Base-by-base conservation (phyloP, 371 early-diverging fungal species). In the Circinella minor region DNA sequence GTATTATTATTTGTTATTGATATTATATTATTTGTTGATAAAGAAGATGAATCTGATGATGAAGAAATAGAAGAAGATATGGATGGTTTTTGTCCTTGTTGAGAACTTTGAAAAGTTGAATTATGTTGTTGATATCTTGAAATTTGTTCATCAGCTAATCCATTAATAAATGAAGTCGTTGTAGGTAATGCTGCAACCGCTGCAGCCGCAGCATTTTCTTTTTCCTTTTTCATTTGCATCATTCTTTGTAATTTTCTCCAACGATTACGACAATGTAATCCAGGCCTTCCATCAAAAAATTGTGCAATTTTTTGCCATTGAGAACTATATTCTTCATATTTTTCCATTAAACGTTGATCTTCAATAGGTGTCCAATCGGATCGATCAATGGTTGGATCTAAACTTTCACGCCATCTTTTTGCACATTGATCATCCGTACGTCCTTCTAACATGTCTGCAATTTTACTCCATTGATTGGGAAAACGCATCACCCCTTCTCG, bases 341-440 rank as follows among this genome's bases (percentile, higher is more conserved):
- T 89, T 36, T 87, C 81, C 74, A 87, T 77, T 37, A 96, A 73
- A 4, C 88, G 67, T 3, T 71, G 74, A 74, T 95, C 96, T 61
- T 96, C 96, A 34, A 86, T 87, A 2, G 83, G 71, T 8, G 91
- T 89, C 96, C 96, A 96, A 37, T 87, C 88, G 6, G 90, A 88
- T 34, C 90, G 81, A 65, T 92, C 89, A 48, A 94, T 93, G 37
- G 82, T 81, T 5, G 93, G 93, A 79, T 94, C 94, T 49, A 94
- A 76, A 57, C 88, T 87, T 77, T 94, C 92, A 15, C 93, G 80
- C 93, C 93, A 94, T 20, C 94, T 85, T 78, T 93, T 92, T 17
- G 92, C 91, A 63, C 93, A 92, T 67, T 93, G 93, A 74, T 93
- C 92, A 71, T 93, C 93, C 6, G 92, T 94, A n/a, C 94, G 81